phyloP scores from a whole-genome alignment of 345 rosid genomes.

The Acer negundo region DNA sequence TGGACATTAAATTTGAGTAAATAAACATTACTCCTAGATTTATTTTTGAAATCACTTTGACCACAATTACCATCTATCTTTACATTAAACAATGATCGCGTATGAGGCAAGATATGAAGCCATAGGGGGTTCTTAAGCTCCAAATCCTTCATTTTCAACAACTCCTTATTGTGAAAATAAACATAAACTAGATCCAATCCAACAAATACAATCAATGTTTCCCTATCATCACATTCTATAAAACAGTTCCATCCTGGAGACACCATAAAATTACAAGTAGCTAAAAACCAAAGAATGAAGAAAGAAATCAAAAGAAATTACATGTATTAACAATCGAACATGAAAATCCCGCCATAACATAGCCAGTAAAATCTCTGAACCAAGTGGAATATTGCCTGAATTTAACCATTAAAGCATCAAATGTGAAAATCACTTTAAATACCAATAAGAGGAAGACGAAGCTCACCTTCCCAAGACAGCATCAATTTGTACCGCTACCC shows the following conservation, averaged over 20 bases:
- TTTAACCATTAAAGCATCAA: neutral
- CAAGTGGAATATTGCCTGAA: slow-evolving; percentile 6
- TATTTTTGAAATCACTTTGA: neutral
- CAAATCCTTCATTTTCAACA: neutral
- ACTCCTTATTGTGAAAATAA: neutral
- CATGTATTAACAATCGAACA: neutral
- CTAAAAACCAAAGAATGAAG: neutral
- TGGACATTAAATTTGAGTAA: no score
- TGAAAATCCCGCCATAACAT: neutral
- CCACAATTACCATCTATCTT: neutral
- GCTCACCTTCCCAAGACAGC: slow-evolving; percentile 24
- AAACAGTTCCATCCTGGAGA: neutral
- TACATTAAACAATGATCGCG: neutral
- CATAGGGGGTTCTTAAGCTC: neutral
- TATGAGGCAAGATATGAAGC: neutral
- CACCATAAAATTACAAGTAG: neutral
- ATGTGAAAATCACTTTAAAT: neutral
- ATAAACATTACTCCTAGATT: neutral
- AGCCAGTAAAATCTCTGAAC: neutral
- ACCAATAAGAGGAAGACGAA: neutral
- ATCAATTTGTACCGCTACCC: slow-evolving; percentile 43
- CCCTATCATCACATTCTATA: neutral
- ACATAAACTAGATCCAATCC: neutral
- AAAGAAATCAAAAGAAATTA: neutral
- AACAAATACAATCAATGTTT: neutral